A percentile compares a stretch with the other conserved stretches of the same genome.
These are phyloP conservation scores for Trametes gibbosa DNA, from an alignment of 768 basidiomycete species.

Conservation along the genomic window DNA sequence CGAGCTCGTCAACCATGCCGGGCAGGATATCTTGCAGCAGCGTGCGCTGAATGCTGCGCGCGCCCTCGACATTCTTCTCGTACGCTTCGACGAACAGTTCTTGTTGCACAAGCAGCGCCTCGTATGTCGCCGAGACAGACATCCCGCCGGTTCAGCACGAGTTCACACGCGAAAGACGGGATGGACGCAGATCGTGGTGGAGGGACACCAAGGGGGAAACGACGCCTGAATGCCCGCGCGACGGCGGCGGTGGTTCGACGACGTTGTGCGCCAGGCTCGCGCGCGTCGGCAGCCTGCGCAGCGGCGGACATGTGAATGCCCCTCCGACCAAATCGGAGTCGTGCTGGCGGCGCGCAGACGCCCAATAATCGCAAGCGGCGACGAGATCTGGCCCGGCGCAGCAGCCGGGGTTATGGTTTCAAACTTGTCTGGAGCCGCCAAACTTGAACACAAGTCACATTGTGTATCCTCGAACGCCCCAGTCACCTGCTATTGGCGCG, in stretches of 20 bases:
- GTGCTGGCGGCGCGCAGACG: not conserved
- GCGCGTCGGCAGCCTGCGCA: not conserved
- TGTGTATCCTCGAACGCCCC: conserved; percentile 4
- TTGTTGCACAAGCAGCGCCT: conserved; percentile 31
- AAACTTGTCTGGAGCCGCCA: conserved; percentile 1
- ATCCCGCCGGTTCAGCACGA: not conserved
- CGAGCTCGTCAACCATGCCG: conserved; percentile 56
- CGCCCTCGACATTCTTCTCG: conserved; percentile 43
- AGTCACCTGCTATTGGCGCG: not conserved
- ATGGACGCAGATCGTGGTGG: too few species aligned
- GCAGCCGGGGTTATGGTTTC: not conserved
- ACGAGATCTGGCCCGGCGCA: not conserved
- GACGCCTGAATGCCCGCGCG: too few species aligned
- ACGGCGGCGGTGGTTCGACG: not conserved
- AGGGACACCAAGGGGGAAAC: too few species aligned
- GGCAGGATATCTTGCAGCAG: conserved; percentile 59
- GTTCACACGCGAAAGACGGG: not conserved
- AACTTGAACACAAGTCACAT: not conserved
- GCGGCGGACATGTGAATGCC: not conserved
- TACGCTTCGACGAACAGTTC: conserved; percentile 51
- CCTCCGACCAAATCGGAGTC: conserved; percentile 1
- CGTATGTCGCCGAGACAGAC: not conserved
- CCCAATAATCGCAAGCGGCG: not conserved
- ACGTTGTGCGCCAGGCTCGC: not conserved
- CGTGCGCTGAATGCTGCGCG: conserved; percentile 47